Percentiles rank a stretch among this genome's conserved stretches.
phyloP scores from a whole-genome alignment of 768 basidiomycete genomes.

The Clathrus columnatus region DNA sequence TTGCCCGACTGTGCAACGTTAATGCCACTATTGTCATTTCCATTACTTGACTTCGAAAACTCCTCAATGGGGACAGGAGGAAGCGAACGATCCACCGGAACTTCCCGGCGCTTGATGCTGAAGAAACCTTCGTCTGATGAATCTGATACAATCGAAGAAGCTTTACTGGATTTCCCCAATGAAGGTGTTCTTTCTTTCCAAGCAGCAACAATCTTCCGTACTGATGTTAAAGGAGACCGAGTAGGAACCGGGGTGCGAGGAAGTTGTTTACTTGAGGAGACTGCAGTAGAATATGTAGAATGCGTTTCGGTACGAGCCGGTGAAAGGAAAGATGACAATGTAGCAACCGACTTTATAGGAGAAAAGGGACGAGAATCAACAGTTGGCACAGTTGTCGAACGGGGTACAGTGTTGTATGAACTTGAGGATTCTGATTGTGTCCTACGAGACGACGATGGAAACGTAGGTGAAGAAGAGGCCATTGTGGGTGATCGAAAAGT shows the following conservation, averaged over 20 bases:
- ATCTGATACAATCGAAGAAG: constrained; percentile 30
- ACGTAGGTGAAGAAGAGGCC: not conserved
- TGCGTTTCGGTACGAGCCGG: constrained; percentile 5
- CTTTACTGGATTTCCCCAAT: constrained; percentile 20
- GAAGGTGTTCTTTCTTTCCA: constrained; percentile 73
- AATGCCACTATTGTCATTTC: not conserved
- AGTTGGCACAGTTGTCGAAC: not conserved
- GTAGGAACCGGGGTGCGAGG: constrained; percentile 1
- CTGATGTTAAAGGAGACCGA: constrained; percentile 28
- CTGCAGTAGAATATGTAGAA: not conserved
- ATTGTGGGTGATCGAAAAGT: constrained; percentile 1
- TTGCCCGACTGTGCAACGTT: constrained; percentile 22
- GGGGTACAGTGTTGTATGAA: not conserved
- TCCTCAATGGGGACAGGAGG: constrained; percentile 1
- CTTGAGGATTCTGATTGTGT: not conserved
- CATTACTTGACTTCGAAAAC: not conserved
- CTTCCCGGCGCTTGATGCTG: constrained; percentile 37
- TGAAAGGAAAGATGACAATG: constrained; percentile 8
- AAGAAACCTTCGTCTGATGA: constrained; percentile 37
- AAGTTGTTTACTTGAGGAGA: constrained; percentile 3
- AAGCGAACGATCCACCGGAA: constrained; percentile 4
- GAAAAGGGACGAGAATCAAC: constrained; percentile 5
- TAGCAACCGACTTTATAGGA: constrained; percentile 3
- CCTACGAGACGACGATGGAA: constrained; percentile 1
- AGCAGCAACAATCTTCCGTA: constrained; percentile 67